Percentiles rank a stretch among this genome's conserved stretches.
These are phyloP conservation scores for Candida stauntonica DNA, from an alignment of 805 yeast genomes.

Conservation along the genomic window DNA sequence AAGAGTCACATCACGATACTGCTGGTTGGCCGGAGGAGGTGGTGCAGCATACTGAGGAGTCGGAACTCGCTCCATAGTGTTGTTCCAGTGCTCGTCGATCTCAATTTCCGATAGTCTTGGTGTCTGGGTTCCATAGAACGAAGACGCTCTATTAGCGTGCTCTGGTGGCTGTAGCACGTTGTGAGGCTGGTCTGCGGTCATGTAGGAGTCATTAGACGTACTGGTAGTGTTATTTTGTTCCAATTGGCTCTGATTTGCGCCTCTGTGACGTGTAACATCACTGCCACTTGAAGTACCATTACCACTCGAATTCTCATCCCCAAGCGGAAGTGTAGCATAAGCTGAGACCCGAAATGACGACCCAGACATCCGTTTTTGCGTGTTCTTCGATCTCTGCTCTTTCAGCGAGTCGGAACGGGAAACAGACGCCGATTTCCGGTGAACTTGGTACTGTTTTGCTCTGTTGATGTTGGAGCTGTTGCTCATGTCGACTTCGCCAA, in stretches of 20 bases:
- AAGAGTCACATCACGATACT: not conserved
- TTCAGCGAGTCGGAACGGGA: slow-evolving; percentile 10
- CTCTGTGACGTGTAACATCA: not conserved
- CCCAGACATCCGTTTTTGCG: slow-evolving; percentile 7
- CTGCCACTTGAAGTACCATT: not conserved
- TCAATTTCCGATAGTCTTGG: slow-evolving; percentile 4
- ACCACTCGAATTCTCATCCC: not conserved
- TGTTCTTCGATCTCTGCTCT: slow-evolving; percentile 5
- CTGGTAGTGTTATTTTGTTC: not conserved
- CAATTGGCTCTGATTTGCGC: not conserved
- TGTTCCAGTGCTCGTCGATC: not conserved
- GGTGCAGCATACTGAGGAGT: slow-evolving; percentile 18
- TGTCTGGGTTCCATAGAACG: slow-evolving; percentile 1
- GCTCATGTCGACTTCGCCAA: slow-evolving; percentile 16
- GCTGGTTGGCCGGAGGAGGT: slow-evolving; percentile 5
- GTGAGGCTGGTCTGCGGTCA: not conserved
- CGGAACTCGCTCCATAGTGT: slow-evolving; percentile 8
- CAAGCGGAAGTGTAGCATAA: slow-evolving; percentile 1
- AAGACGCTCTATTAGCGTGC: slow-evolving; percentile 1
- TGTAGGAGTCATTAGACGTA: not conserved
- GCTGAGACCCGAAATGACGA: slow-evolving; percentile 9
- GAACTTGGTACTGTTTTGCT: not conserved
- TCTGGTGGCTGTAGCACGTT: not conserved
- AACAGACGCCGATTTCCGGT: slow-evolving; percentile 5
- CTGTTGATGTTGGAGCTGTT: not conserved